Evolutionary conservation across 106 monocot genomes (phyloP), one percentile per base, ranked within the genome.

Genomic region (Ottelia alismoides): DNA sequence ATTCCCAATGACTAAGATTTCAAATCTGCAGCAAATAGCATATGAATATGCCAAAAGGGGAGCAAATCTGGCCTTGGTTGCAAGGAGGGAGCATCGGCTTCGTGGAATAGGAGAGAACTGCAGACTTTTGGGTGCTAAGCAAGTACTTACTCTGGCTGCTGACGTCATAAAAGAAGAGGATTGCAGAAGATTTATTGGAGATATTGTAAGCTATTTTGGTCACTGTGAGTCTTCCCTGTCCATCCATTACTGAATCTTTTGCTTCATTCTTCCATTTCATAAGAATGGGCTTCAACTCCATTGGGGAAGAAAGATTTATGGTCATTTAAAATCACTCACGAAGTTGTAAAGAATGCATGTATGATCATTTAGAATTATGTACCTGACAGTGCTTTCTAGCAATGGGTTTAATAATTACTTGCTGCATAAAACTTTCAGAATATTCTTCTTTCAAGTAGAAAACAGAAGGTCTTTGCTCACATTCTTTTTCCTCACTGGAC

Each of bases 121-220:
- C 0, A 62, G 74, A 27, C 31, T 71, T 20, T 44, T 91, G 25
- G 91, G 91, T 17, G 48, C 49, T 19, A 20, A 21, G 10, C 49
- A 49, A 49, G 91, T 91, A 1, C 66, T 81, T 30, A 64, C 81
- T 5, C 70, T 85, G 69, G 80, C 90, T 11, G 90, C 90, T 28
- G 90, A 91, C 32, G 90, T 91, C 11, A 81, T 91, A 50, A 84
- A 85, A 56, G 84, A 81, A 57, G 90, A 91, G 48, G 90, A 91
- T 6, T 91, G 90, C 58, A 64, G 75, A 25, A 69, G 80, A 46
- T 85, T 91, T 47, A 63, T 91, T 11, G 54, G 31, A 7, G 81
- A 84, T 47, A 81, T 84, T 7, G 57, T 91, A 1, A 73, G 47
- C 17, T 44, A 44, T 53, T 90, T 90, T 53, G 89, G 89, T 18